phyloP scores from a whole-genome alignment of 805 yeast genomes.

The Blastobotrys peoriensis region DNA sequence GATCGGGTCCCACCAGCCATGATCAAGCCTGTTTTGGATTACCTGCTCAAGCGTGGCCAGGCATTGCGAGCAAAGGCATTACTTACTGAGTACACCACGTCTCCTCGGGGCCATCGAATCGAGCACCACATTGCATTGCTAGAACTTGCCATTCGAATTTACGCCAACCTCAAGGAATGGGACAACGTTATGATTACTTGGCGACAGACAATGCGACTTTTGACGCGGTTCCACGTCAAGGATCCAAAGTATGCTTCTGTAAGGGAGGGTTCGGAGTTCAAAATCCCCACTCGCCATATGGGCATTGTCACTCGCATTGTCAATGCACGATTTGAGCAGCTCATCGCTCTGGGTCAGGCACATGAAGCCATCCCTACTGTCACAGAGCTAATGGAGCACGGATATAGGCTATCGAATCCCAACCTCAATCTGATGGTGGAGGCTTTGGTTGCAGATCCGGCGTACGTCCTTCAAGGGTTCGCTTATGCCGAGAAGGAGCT shows the following conservation, averaged over 20 bases:
- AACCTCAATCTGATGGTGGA: constrained; percentile 14
- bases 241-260: background rate
- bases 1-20: constrained; percentile 22
- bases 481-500: constrained; percentile 14
- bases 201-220: constrained; percentile 3
- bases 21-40: constrained; percentile 20
- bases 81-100: constrained; percentile 12
- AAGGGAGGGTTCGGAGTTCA: background rate
- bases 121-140: background rate
- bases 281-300: constrained; percentile 7
- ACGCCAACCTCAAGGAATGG: constrained; percentile 5
- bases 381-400: constrained; percentile 4
- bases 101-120: background rate
- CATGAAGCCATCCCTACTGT: constrained; percentile 8
- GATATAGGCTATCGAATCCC: constrained; percentile 12
- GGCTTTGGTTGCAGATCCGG: constrained; percentile 7
- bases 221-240: constrained; percentile 1
- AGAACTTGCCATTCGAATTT: background rate
- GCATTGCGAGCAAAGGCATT: constrained; percentile 18
- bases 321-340: constrained; percentile 16
- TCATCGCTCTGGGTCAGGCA: constrained; percentile 6
- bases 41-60: constrained; percentile 14
- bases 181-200: constrained; percentile 7
- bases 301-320: constrained; percentile 9
- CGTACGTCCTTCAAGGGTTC: constrained; percentile 7